A percentile compares a stretch with the other conserved stretches of the same genome.
These are phyloP conservation scores for Abelmoschus esculentus DNA, from an alignment of 345 rosid species.

Conservation along the genomic window DNA sequence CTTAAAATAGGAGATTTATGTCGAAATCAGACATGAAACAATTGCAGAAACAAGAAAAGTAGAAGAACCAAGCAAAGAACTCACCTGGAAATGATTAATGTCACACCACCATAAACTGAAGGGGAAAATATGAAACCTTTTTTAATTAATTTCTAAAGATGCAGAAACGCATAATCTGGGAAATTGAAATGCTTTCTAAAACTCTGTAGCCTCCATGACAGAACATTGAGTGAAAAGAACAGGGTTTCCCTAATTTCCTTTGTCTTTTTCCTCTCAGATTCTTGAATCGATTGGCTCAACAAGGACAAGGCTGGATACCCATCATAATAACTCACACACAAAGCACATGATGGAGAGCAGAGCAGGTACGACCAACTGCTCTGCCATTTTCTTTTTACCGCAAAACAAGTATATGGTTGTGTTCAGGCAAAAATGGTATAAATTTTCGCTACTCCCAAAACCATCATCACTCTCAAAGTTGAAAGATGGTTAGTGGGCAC, in stretches of 20 bases:
- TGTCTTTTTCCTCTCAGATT: neutral
- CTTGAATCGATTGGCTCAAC: conserved; percentile 2
- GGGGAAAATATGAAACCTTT: neutral
- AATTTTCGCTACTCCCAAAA: conserved; percentile 18
- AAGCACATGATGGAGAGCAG: conserved; percentile 16
- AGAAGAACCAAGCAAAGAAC: neutral
- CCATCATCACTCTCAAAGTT: too few species aligned
- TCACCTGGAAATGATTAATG: conserved; percentile 16
- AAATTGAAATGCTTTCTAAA: conserved; percentile 22
- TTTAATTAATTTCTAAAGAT: too few species aligned
- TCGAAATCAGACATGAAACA: too few species aligned
- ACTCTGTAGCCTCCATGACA: conserved; percentile 41
- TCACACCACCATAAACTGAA: neutral
- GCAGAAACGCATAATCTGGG: conserved; percentile 2
- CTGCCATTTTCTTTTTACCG: conserved; percentile 9
- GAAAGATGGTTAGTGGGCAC: neutral
- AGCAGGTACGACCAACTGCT: conserved; percentile 4
- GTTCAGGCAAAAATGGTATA: conserved; percentile 12
- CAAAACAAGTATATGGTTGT: conserved; percentile 2
- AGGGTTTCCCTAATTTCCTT: neutral
- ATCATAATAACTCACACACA: conserved; percentile 10
- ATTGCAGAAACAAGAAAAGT: too few species aligned
- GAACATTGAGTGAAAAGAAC: neutral
- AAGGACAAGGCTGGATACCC: conserved; percentile 17
- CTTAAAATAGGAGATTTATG: too few species aligned